phyloP scores from a whole-genome alignment of 441 rosid species.

The Flueggea neowawraea region DNA sequence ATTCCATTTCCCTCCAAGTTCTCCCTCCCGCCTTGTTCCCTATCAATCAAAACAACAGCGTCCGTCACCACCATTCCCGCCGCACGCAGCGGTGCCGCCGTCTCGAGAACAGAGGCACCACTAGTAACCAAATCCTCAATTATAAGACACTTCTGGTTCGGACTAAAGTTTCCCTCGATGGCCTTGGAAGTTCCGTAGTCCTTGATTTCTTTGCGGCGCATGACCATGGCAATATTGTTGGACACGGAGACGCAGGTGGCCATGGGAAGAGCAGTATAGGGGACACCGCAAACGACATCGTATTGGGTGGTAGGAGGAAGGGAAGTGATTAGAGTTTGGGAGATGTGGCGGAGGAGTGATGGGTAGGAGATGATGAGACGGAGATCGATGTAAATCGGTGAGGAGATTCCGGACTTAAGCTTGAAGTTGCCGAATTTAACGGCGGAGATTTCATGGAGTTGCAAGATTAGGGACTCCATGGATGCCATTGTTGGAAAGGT shows the following conservation, averaged over 20 bases:
- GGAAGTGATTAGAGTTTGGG: conserved; percentile 61
- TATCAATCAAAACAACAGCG: conserved; percentile 85
- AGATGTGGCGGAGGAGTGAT: conserved; percentile 69
- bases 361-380: conserved; percentile 91
- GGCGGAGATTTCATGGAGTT: conserved; percentile 87
- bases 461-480: conserved; percentile 77
- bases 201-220: conserved; percentile 93
- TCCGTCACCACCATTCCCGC: conserved; percentile 77
- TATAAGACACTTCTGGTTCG: conserved; percentile 59
- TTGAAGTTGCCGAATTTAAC: conserved; percentile 90
- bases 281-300: conserved; percentile 86
- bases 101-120: conserved; percentile 87
- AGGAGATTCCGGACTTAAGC: conserved; percentile 92
- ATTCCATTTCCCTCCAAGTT: conserved; percentile 76
- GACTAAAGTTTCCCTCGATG: conserved; percentile 64
- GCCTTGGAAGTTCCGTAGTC: conserved; percentile 89
- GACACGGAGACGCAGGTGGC: conserved; percentile 78
- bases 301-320: conserved; percentile 43
- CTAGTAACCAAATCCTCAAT: conserved; percentile 89
- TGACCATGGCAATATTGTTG: conserved; percentile 72
- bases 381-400: conserved; percentile 95
- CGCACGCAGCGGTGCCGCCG: conserved; percentile 71
- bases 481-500: conserved; percentile 28
- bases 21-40: conserved; percentile 94
- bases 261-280: conserved; percentile 88